Base-by-base conservation (phyloP, 208 protist species). In the Leishmania martiniquensis region DNA sequence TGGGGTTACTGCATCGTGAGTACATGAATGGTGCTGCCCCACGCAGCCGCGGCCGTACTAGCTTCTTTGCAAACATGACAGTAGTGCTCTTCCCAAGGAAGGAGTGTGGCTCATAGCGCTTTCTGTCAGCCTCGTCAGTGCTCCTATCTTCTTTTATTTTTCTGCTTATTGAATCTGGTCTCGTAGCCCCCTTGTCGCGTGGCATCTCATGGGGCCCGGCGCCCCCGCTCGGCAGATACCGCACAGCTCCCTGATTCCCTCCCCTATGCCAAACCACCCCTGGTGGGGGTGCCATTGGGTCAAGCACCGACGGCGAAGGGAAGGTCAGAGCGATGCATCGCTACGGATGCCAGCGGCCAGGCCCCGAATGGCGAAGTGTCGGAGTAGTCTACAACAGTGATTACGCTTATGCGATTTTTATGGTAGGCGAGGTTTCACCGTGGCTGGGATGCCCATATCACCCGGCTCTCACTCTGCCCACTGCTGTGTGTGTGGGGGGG, bases 1-100 rank as follows among this genome's bases (percentile, higher is more conserved):
- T 84, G 80, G 80, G 80, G 17, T 76, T 84, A 7, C 59, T 80
- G 15, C 80, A 84, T 45, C 80, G 80, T 42, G 80, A 84, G 70
- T 84, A 77, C 54, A 80, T 84, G 59, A 84, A 80, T 32, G 80
- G 80, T n/a, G 62, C 59, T 10, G 37, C 75, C 15, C 47, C 68
- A 5, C 80, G 80, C 70, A 80, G 32, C 22, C 69, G 80, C 32
- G 70, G 80, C 12, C 80, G 80, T 13, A 29, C 52, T 12, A 73
- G 74, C 75, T 80, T 79, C 75, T 72, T 80, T 59, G 52, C 59
- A 4, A 84, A 79, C 45, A 54, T 84, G 9, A 7, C 73, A 12
- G 75, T 73, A 29, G 59, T 84, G 9, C 29, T 78, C 20, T 79
- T 60, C 47, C 80, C 70, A 13, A 70, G 29, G 68, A 79, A 57